These are phyloP conservation scores for Phytophthora uliginosa DNA, from an alignment of 352 stramenopile genomes.

Conservation along the genomic window DNA sequence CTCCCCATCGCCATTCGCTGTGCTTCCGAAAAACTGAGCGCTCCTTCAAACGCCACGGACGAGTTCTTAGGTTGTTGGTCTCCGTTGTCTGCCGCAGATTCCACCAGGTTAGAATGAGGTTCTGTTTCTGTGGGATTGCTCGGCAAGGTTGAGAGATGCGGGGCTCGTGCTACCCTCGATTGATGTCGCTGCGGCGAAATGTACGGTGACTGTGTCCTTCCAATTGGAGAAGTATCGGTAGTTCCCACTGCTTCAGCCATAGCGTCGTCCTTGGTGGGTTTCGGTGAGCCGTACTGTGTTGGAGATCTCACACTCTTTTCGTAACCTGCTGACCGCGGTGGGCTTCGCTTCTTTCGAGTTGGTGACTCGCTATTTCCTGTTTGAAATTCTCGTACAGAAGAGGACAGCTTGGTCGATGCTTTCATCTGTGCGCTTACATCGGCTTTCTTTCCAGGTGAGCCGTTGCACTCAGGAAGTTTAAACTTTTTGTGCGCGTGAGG, in stretches of 20 bases:
- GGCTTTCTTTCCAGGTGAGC: conserved; percentile 36
- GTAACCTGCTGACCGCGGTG: conserved; percentile 23
- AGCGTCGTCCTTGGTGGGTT: neutral
- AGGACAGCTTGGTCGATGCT: conserved; percentile 23
- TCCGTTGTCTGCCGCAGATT: neutral
- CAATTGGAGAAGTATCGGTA: conserved; percentile 2
- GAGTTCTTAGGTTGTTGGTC: neutral
- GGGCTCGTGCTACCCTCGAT: conserved; percentile 7
- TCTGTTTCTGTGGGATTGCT: conserved; percentile 6
- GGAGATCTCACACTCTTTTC: conserved; percentile 6
- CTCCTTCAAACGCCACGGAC: conserved; percentile 42
- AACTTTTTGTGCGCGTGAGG: conserved; percentile 54
- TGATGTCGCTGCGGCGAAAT: conserved; percentile 20
- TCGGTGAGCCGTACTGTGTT: neutral
- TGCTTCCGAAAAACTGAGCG: conserved; percentile 53
- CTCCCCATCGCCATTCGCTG: conserved; percentile 38
- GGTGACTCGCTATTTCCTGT: neutral
- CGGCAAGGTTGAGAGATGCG: conserved; percentile 24
- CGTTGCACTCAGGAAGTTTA: conserved; percentile 50
- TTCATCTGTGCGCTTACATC: conserved; percentile 18
- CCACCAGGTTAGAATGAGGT: neutral
- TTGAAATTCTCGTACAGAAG: conserved; percentile 1
- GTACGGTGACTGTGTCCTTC: conserved; percentile 13
- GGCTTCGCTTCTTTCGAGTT: conserved; percentile 12
- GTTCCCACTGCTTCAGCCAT: neutral